Evolutionary conservation across 352 stramenopile genomes (phyloP).

Genomic region (Aphanomyces astaci): DNA sequence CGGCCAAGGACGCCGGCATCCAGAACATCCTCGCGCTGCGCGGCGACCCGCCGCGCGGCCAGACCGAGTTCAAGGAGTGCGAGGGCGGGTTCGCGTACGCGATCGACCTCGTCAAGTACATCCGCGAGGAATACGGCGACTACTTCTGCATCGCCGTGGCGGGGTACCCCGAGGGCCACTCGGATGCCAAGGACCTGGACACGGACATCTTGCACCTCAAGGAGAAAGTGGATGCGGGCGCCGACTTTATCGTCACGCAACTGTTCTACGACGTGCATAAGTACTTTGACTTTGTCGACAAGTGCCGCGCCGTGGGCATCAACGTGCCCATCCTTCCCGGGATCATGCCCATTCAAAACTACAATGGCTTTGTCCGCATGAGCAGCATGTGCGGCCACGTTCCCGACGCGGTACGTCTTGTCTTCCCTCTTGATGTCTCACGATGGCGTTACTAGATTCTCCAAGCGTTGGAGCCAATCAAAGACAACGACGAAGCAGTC

Average conservation of each 20-base stretch:
- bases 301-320: slow-evolving; percentile 87
- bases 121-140: slow-evolving; percentile 90
- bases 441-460: slow-evolving; percentile 33
- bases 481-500: slow-evolving; percentile 94
- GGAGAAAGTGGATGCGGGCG: slow-evolving; percentile 95
- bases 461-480: slow-evolving; percentile 84
- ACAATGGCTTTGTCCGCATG: slow-evolving; percentile 97
- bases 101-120: slow-evolving; percentile 96
- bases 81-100: slow-evolving; percentile 92
- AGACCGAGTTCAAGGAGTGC: slow-evolving; percentile 82
- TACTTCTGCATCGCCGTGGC: slow-evolving; percentile 96
- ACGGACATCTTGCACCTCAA: slow-evolving; percentile 97
- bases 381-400: slow-evolving; percentile 96
- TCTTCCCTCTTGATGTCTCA: background rate
- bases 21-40: slow-evolving; percentile 97
- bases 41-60: slow-evolving; percentile 91
- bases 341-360: slow-evolving; percentile 99
- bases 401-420: slow-evolving; percentile 47
- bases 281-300: slow-evolving; percentile 92
- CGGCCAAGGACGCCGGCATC: slow-evolving; percentile 90
- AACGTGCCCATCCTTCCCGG: slow-evolving; percentile 94
- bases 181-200: slow-evolving; percentile 80
- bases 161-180: slow-evolving; percentile 97
- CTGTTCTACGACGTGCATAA: slow-evolving; percentile 98
- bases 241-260: slow-evolving; percentile 98